Evolutionary conservation across 805 yeast genomes (phyloP).

Genomic region (Myxozyma nipponensis): DNA sequence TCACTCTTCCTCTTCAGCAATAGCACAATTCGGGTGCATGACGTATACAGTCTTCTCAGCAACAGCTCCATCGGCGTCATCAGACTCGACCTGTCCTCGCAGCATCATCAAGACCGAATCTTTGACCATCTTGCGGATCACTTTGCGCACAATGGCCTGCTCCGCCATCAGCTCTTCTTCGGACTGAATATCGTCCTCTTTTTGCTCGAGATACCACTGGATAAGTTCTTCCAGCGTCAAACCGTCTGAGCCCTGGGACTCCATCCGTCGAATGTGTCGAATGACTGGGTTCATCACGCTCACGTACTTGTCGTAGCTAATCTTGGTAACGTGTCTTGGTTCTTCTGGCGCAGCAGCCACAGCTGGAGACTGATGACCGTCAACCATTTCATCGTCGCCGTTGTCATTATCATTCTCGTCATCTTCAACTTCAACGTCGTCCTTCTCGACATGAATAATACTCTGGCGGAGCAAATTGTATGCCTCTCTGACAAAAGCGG

Average conservation of each 20-base stretch:
- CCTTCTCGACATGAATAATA: constrained; percentile 89
- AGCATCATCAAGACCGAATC: constrained; percentile 78
- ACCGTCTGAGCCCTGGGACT: constrained; percentile 51
- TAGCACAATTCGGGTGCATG: constrained; percentile 69
- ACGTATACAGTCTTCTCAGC: constrained; percentile 41
- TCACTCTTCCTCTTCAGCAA: constrained; percentile 19
- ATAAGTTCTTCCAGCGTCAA: constrained; percentile 63
- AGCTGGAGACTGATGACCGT: constrained; percentile 11
- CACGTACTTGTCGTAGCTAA: constrained; percentile 83
- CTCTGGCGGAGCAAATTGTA: constrained; percentile 84
- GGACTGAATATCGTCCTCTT: constrained; percentile 64
- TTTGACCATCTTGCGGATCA: constrained; percentile 74
- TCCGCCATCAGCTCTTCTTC: constrained; percentile 72
- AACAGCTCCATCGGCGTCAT: constrained; percentile 36
- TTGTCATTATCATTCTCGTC: constrained; percentile 40
- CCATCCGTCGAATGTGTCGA: constrained; percentile 56
- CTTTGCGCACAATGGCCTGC: constrained; percentile 68
- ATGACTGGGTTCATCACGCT: constrained; percentile 79
- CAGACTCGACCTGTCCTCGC: constrained; percentile 41
- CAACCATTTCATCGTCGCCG: not conserved
- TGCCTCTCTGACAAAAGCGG: constrained; percentile 87
- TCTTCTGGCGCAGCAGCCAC: constrained; percentile 15
- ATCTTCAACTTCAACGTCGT: constrained; percentile 83
- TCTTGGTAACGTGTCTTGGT: constrained; percentile 38
- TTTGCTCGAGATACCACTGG: constrained; percentile 75